phyloP scores from a whole-genome alignment of 495 filamentous ascomycete species.

The Aspergillus panamensis region DNA sequence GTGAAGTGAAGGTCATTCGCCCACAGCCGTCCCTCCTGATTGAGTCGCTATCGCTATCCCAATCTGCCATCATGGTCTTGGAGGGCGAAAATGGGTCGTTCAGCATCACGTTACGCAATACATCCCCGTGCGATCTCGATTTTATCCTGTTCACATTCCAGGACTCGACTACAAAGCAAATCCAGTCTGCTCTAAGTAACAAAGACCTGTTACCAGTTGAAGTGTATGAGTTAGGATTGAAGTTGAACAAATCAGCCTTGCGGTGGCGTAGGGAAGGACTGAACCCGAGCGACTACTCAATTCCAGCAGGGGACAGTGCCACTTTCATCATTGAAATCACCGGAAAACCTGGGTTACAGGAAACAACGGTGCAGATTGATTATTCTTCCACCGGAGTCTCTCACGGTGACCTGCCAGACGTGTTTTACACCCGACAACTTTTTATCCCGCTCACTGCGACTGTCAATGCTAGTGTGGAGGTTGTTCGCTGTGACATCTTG shows the following conservation, averaged over 20 bases:
- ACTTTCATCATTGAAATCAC: constrained; percentile 80
- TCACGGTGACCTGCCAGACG: constrained; percentile 58
- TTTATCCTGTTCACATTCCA: constrained; percentile 83
- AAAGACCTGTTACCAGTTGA: constrained; percentile 73
- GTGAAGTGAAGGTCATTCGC: constrained; percentile 65
- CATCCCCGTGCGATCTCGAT: constrained; percentile 73
- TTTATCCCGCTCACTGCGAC: constrained; percentile 80
- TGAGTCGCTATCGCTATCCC: constrained; percentile 71
- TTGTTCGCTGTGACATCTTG: constrained; percentile 72
- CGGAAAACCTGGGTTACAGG: constrained; percentile 81
- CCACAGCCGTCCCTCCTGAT: constrained; percentile 73
- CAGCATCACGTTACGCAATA: constrained; percentile 74
- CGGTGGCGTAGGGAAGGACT: constrained; percentile 54
- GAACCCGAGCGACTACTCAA: constrained; percentile 48
- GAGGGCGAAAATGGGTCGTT: constrained; percentile 81
- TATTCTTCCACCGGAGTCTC: constrained; percentile 69
- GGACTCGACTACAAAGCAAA: constrained; percentile 75
- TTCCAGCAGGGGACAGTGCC: constrained; percentile 63
- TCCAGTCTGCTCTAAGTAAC: constrained; percentile 69
- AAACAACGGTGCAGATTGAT: constrained; percentile 76
- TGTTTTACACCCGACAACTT: constrained; percentile 81
- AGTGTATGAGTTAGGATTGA: constrained; percentile 79
- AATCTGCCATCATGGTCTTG: constrained; percentile 85
- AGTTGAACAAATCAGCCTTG: constrained; percentile 71
- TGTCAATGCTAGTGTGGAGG: constrained; percentile 83